Evolutionary conservation across 345 rosid species (phyloP), one percentile per base, ranked within the genome.

Genomic region (Salix viminalis): DNA sequence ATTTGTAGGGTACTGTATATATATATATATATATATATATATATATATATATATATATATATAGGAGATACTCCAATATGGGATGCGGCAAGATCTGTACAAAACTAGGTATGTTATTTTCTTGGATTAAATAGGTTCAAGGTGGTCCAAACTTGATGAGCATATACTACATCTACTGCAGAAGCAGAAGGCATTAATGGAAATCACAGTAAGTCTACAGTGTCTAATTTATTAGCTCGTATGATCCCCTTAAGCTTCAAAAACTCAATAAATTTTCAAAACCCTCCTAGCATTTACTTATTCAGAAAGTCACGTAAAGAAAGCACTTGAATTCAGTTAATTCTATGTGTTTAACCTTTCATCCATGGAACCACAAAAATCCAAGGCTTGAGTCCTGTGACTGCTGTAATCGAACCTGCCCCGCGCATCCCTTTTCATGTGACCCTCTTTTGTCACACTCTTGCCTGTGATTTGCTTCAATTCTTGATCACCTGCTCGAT

Each of bases 401-500:
- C 75, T 68, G 19, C 46, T 74, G 74, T 64, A 32, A 68, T 32
- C 54, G 52, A 65, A 54, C 65, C 71, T 60, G 30, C 36, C 21
- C 19, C 13, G 11, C 48, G 42, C 78, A 54, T 52, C 71, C 72
- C 52, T 82, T 88, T 90, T 84, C 96, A 84, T 92, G 97, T 90
- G 97, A 91, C 79, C 74, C 80, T 78, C 83, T 71, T 80, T 81
- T 74, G 12, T 76, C 75, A 23, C 73, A 5, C 37, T 34, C 77
- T 75, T 77, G 82, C 85, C 85, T 93, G 97, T 94, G 97, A 94
- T 81, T 80, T 83, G 94, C 86, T 91, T 91, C 97, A 91, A 89
- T 92, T 74, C 85, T 54, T 23, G 67, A 7, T 13, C 65, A 54
- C 71, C 77, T 58, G 80, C 6, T 34, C 37, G 37, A 34, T 34